Conservation (phyloP, 495 filamentous ascomycete genomes). For the Xylaria nigripes region DNA sequence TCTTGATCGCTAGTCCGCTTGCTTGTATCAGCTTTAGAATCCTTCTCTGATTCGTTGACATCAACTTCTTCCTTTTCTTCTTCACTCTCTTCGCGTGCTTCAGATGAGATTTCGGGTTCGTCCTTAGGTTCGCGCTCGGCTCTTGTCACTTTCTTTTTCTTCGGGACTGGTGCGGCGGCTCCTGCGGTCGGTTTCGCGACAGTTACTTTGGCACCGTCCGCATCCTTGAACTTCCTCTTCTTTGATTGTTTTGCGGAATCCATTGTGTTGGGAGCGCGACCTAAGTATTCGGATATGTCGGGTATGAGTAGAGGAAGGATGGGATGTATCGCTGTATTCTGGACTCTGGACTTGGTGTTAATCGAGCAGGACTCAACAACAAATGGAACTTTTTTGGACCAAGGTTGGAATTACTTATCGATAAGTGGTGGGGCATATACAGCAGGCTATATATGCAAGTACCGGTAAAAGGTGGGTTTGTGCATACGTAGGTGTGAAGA, state of each 20-base stretch:
- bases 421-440: slow-evolving; percentile 5
- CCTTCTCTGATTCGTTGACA: slow-evolving; percentile 19
- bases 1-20: slow-evolving; percentile 19
- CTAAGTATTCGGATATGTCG: slow-evolving; percentile 1
- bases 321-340: not conserved
- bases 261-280: slow-evolving; percentile 20
- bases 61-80: slow-evolving; percentile 25
- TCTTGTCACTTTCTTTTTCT: slow-evolving; percentile 26
- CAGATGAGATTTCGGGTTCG: slow-evolving; percentile 6
- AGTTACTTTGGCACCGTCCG: slow-evolving; percentile 24
- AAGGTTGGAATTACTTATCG: slow-evolving; percentile 1
- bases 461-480: no score
- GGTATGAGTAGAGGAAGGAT: not conserved
- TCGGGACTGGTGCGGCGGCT: slow-evolving; percentile 10
- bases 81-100: slow-evolving; percentile 4
- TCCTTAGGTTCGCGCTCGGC: slow-evolving; percentile 19
- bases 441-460: no score
- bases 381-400: slow-evolving; percentile 13
- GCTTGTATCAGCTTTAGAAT: slow-evolving; percentile 15
- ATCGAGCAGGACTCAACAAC: not conserved
- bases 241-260: slow-evolving; percentile 35
- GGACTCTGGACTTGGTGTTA: not conserved
- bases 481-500: no score
- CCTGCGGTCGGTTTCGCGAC: slow-evolving; percentile 8
- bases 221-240: slow-evolving; percentile 41